Conservation (phyloP, 2,329 filamentous ascomycete species). For the Talaromyces atroroseus region DNA sequence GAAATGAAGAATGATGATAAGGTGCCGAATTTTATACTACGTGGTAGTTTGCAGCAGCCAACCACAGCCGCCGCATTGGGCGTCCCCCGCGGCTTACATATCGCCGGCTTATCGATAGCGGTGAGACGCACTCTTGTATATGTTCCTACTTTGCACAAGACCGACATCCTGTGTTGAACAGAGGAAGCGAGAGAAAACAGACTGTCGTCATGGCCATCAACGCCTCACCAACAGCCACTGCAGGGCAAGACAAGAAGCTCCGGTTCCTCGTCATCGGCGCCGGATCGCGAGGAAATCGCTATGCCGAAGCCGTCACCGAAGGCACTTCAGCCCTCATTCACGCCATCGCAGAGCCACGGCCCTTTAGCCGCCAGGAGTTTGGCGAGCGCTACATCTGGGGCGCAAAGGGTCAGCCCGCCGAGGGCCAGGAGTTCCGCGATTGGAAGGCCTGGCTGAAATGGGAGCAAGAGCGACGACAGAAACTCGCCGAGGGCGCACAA, state of each 20-base stretch:
- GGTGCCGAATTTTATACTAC: too few species aligned
- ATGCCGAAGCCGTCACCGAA: conserved; percentile 62
- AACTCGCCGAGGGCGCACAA: neutral
- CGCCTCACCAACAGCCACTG: neutral
- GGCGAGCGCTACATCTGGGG: conserved; percentile 71
- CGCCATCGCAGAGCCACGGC: conserved; percentile 74
- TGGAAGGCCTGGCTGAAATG: conserved; percentile 75
- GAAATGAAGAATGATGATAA: too few species aligned
- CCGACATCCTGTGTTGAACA: too few species aligned
- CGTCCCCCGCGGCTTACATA: too few species aligned
- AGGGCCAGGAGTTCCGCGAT: conserved; percentile 64
- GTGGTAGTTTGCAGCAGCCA: too few species aligned
- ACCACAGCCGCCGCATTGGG: too few species aligned
- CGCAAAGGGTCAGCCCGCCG: conserved; percentile 35
- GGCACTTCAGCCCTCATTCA: conserved; percentile 64
- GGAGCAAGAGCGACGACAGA: conserved; percentile 57
- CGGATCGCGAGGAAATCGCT: conserved; percentile 70
- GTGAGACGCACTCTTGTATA: too few species aligned
- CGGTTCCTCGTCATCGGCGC: conserved; percentile 77
- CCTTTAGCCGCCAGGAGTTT: conserved; percentile 68
- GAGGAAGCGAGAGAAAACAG: neutral
- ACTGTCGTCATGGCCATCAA: neutral
- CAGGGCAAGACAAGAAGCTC: conserved; percentile 30
- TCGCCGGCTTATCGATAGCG: too few species aligned
- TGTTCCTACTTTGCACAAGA: too few species aligned